These are phyloP conservation scores for Talaromyces sp. DNA, from an alignment of 2,329 filamentous ascomycete genomes.

Conservation along the genomic window DNA sequence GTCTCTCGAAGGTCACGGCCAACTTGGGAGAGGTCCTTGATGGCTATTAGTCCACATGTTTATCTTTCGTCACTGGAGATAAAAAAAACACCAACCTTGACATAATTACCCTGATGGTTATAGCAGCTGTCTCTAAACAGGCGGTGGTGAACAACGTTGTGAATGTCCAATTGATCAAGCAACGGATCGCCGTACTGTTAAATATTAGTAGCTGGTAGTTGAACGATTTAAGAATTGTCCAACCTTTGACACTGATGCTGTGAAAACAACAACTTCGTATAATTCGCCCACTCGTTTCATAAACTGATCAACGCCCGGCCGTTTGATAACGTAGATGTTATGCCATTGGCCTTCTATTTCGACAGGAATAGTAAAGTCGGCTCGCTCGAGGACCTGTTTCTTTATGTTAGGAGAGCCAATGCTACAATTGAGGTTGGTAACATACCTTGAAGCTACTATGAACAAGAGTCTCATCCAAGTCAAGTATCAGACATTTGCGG, in stretches of 20 bases:
- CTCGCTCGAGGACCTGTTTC: constrained; percentile 83
- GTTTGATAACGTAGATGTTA: constrained; percentile 98
- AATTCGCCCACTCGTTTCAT: constrained; percentile 98
- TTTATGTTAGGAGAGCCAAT: constrained; percentile 13
- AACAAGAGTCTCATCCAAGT: constrained; percentile 93
- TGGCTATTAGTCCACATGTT: constrained; percentile 1
- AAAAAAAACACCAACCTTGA: constrained; percentile 56
- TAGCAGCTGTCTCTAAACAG: constrained; percentile 98
- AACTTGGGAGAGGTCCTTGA: constrained; percentile 86
- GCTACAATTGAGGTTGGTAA: neutral
- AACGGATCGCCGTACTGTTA: constrained; percentile 87
- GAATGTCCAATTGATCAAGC: constrained; percentile 93
- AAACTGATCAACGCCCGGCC: constrained; percentile 96
- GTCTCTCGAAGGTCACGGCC: constrained; percentile 93
- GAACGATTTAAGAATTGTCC: constrained; percentile 15
- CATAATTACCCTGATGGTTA: constrained; percentile 98
- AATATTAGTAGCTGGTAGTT: neutral
- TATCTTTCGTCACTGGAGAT: constrained; percentile 10
- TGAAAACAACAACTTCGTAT: constrained; percentile 98
- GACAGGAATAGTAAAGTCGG: constrained; percentile 97
- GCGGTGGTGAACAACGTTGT: constrained; percentile 91
- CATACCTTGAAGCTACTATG: constrained; percentile 97
- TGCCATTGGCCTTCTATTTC: constrained; percentile 99
- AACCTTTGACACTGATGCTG: constrained; percentile 95
- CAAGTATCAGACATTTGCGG: constrained; percentile 88